Conservation (phyloP, 805 yeast species). For the Maudiozyma barnettii region DNA sequence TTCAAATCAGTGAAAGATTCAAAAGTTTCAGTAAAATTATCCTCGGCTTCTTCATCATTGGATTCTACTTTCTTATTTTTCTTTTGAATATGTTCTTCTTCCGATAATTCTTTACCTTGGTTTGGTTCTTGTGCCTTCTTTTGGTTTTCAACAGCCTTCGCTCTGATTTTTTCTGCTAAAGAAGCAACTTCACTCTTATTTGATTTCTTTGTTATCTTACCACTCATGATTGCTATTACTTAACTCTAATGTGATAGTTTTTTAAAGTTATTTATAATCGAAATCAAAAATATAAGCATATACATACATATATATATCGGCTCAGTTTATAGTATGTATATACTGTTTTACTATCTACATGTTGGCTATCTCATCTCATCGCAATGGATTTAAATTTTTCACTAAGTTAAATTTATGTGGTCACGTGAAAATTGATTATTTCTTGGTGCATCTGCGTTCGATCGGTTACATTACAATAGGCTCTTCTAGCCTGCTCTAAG, state of each 20-base stretch:
- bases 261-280: not conserved
- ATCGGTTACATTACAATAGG: not conserved
- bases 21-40: conserved; percentile 19
- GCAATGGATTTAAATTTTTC: not conserved
- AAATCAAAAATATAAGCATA: not conserved
- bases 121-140: conserved; percentile 9
- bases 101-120: conserved; percentile 2
- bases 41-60: conserved; percentile 6
- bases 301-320: not conserved
- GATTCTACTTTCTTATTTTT: conserved; percentile 1
- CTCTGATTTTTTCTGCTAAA: conserved; percentile 48
- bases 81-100: conserved; percentile 5
- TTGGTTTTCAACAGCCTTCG: conserved; percentile 32
- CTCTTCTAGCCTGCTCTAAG: no score
- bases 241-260: not conserved
- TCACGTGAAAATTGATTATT: not conserved
- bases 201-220: conserved; percentile 9
- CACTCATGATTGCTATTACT: conserved; percentile 2
- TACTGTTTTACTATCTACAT: not conserved
- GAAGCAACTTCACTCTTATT: conserved; percentile 29
- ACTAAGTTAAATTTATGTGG: no score
- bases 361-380: not conserved
- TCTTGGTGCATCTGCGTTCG: not conserved
- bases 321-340: no score
- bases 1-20: conserved; percentile 47